Percentiles rank a stretch among this genome's conserved stretches.
Conservation (phyloP, 257 asterid genomes). For the Coffea canephora region DNA sequence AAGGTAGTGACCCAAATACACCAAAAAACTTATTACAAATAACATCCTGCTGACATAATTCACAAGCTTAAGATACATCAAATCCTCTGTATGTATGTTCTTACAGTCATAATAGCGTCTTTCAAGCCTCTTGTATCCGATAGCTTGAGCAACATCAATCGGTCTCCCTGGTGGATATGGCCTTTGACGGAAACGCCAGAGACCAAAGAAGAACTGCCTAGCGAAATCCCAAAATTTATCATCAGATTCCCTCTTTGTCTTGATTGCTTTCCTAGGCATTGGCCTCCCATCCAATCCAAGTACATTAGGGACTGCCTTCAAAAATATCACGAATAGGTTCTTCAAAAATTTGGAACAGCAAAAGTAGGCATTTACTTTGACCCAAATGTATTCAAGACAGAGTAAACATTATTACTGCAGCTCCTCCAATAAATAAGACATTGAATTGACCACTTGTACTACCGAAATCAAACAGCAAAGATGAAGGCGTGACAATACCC, state of each 20-base stretch:
- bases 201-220: constrained; percentile 93
- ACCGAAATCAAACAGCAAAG: not conserved
- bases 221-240: constrained; percentile 98
- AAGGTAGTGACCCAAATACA: not conserved
- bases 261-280: constrained; percentile 92
- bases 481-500: not conserved
- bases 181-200: constrained; percentile 94
- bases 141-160: constrained; percentile 91
- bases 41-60: not conserved
- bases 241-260: constrained; percentile 52
- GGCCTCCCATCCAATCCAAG: constrained; percentile 96
- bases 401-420: not conserved
- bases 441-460: not conserved
- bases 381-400: not conserved
- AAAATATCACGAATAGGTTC: constrained; percentile 15
- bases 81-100: constrained; percentile 21
- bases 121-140: constrained; percentile 87
- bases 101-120: constrained; percentile 84
- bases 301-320: constrained; percentile 89
- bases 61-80: not conserved
- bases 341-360: not conserved
- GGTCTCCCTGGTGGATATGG: constrained; percentile 96
- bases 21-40: too few species aligned
- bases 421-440: not conserved
- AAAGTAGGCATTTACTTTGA: not conserved